Evolutionary conservation across 306 rosid genomes (phyloP).

Genomic region (Rosa lucieae): DNA sequence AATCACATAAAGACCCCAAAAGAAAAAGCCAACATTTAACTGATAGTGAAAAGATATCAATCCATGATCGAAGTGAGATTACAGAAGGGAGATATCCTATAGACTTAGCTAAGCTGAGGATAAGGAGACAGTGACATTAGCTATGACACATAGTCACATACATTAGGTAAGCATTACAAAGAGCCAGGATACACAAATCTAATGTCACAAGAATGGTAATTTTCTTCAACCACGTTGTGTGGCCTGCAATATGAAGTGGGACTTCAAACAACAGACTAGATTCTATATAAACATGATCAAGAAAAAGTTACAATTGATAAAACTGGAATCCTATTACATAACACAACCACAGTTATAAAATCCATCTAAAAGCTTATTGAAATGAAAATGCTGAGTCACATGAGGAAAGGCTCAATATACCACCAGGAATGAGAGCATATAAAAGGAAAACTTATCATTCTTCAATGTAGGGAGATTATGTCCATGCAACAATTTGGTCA

Average conservation of each 20-base stretch:
- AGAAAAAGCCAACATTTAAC: background rate
- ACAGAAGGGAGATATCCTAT: background rate
- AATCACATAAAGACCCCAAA: background rate
- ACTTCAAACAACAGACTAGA: background rate
- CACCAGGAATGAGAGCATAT: too few relatives aligned
- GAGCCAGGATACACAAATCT: background rate
- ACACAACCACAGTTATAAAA: background rate
- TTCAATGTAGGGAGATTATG: background rate
- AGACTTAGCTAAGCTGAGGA: background rate
- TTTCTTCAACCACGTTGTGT: background rate
- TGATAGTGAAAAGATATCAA: background rate
- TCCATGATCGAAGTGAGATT: background rate
- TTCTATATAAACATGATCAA: background rate
- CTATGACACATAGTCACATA: too few relatives aligned
- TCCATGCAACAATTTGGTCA: background rate
- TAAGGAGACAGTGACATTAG: background rate
- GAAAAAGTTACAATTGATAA: background rate
- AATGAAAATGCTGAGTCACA: too few relatives aligned
- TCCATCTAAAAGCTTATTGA: slow-evolving; percentile 7
- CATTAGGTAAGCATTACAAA: background rate
- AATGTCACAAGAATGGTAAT: background rate
- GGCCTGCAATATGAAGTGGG: background rate
- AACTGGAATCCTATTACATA: background rate
- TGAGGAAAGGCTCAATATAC: too few relatives aligned
- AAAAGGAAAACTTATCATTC: background rate